Evolutionary conservation across 108 stramenopile genomes (phyloP).

Genomic region (Craspedostauros australis): DNA sequence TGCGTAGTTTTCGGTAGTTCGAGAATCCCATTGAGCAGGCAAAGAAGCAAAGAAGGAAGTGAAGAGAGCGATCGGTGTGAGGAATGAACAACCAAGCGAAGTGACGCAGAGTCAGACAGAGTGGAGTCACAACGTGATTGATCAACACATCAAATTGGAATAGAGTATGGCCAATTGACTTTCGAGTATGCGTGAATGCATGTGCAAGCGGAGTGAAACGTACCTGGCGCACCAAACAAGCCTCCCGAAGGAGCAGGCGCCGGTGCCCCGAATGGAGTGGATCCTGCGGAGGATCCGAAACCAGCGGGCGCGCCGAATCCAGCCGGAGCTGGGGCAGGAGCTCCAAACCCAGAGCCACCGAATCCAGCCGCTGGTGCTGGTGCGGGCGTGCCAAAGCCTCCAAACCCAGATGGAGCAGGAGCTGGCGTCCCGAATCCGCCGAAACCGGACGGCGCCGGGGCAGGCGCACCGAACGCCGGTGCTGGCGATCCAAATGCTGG

Average conservation of each 20-base stretch:
- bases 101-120: too few species aligned
- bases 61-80: too few species aligned
- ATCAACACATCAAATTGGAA: too few species aligned
- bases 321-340: constrained; percentile 33
- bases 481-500: constrained; percentile 42
- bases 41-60: constrained; percentile 25
- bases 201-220: too few species aligned
- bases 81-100: too few species aligned
- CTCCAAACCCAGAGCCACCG: constrained; percentile 40
- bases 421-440: constrained; percentile 37
- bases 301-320: constrained; percentile 18
- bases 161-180: constrained; percentile 18
- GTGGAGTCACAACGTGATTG: too few species aligned
- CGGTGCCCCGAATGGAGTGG: constrained; percentile 31
- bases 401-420: constrained; percentile 36
- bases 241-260: constrained; percentile 38
- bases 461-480: constrained; percentile 28
- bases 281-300: constrained; percentile 2
- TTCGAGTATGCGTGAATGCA: constrained; percentile 9
- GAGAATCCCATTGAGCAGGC: too few species aligned
- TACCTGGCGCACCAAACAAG: too few species aligned
- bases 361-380: constrained; percentile 22
- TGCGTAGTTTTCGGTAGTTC: too few species aligned
- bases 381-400: constrained; percentile 48
- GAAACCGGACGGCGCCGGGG: constrained; percentile 38